phyloP scores from a whole-genome alignment of 441 rosid genomes.

The Eruca vesicaria region DNA sequence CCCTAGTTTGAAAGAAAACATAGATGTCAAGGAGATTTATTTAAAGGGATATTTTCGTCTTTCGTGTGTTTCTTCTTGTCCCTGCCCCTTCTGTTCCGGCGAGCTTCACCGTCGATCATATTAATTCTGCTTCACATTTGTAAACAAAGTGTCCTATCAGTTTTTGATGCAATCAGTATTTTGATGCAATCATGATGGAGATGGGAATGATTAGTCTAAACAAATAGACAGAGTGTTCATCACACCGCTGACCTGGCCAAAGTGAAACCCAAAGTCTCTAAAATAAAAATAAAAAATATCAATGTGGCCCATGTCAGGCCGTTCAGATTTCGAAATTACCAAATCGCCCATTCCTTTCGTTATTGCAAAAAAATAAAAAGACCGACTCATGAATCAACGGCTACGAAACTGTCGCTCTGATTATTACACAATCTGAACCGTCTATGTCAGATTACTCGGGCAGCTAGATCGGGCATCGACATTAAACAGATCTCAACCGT shows the following conservation, averaged over 20 bases:
- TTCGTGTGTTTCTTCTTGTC: background rate
- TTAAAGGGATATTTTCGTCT: background rate
- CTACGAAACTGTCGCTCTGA: background rate
- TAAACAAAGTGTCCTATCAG: background rate
- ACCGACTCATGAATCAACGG: background rate
- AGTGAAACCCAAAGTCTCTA: background rate
- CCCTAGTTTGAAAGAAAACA: background rate
- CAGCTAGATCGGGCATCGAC: slow-evolving; percentile 12
- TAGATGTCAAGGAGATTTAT: background rate
- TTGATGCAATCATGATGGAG: background rate
- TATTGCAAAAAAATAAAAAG: background rate
- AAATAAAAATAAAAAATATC: background rate
- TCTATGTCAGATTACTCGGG: background rate
- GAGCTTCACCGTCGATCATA: background rate
- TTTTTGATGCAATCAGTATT: background rate
- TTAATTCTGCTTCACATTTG: background rate
- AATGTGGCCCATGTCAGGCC: background rate
- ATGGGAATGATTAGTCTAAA: background rate
- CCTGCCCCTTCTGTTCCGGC: background rate
- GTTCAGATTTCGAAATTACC: background rate
- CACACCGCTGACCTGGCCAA: background rate
- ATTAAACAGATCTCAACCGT: slow-evolving; percentile 9
- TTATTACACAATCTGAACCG: background rate
- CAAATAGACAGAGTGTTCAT: background rate
- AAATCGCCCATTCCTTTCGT: background rate